Percentiles rank a stretch among this genome's conserved stretches.
Evolutionary conservation across 495 filamentous ascomycete species (phyloP).

Genomic region (Pyronema domesticum): DNA sequence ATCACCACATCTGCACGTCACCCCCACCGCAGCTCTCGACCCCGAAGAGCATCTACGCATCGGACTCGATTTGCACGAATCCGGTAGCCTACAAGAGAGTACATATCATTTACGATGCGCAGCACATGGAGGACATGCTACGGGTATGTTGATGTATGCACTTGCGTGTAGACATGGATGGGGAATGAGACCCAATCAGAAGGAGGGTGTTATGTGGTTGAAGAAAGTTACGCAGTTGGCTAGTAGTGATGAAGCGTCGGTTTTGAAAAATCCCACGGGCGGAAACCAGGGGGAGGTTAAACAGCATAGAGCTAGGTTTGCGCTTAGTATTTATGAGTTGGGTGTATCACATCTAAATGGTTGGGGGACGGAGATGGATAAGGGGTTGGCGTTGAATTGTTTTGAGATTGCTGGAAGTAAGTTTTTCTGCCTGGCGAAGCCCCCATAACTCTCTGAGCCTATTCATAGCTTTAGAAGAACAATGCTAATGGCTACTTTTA

Average conservation of each 20-base stretch:
- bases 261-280: constrained; percentile 40
- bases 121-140: constrained; percentile 66
- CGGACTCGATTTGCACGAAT: constrained; percentile 75
- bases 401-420: constrained; percentile 86
- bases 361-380: constrained; percentile 91
- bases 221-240: constrained; percentile 77
- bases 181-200: constrained; percentile 84
- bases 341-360: constrained; percentile 96
- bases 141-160: constrained; percentile 88
- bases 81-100: constrained; percentile 69
- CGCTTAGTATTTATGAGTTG: constrained; percentile 84
- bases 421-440: constrained; percentile 21
- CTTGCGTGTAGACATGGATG: constrained; percentile 94
- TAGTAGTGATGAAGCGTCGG: constrained; percentile 61
- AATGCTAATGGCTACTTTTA: constrained; percentile 12
- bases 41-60: constrained; percentile 76
- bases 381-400: constrained; percentile 67
- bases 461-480: too few species aligned
- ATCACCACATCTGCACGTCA: not conserved
- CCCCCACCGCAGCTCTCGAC: constrained; percentile 37
- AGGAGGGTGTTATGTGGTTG: constrained; percentile 79
- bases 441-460: not conserved
- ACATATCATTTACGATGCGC: constrained; percentile 91
- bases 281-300: constrained; percentile 50
- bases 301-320: constrained; percentile 74